Evolutionary conservation across 371 early-diverging fungal species (phyloP).

Genomic region (Parasitella parasitica): DNA sequence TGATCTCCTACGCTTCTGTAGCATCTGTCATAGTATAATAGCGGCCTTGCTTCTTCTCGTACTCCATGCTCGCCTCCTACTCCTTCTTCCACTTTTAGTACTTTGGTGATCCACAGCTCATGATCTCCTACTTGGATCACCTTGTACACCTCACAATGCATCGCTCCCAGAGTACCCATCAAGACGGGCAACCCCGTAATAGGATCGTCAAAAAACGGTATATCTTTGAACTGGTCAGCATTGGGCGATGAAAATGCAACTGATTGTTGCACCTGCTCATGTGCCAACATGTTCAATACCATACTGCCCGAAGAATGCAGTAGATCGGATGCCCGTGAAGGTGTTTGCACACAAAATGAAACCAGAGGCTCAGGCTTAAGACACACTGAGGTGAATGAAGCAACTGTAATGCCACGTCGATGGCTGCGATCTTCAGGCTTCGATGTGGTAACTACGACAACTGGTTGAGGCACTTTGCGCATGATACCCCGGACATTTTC

Average conservation of each 20-base stretch:
- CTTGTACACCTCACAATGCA: constrained; percentile 56
- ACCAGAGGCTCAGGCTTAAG: constrained; percentile 64
- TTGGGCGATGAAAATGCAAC: constrained; percentile 66
- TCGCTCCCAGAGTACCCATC: constrained; percentile 60
- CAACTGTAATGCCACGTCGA: constrained; percentile 67
- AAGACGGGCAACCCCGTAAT: constrained; percentile 58
- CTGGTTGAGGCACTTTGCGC: constrained; percentile 67
- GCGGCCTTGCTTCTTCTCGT: constrained; percentile 51
- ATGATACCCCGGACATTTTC: constrained; percentile 60
- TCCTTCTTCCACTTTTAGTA: constrained; percentile 60
- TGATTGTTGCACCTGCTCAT: constrained; percentile 63
- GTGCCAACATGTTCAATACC: constrained; percentile 59
- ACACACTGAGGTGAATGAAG: constrained; percentile 72
- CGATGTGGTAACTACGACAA: constrained; percentile 58
- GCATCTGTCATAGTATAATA: constrained; percentile 64
- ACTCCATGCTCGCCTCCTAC: constrained; percentile 45
- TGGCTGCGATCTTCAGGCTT: constrained; percentile 35
- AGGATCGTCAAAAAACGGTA: constrained; percentile 55
- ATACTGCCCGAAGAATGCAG: constrained; percentile 59
- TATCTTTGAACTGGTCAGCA: constrained; percentile 55
- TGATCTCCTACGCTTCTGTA: constrained; percentile 66
- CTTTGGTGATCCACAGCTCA: constrained; percentile 66
- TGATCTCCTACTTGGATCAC: constrained; percentile 65
- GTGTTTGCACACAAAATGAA: constrained; percentile 64
- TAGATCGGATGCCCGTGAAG: constrained; percentile 60